Evolutionary conservation across 345 rosid species (phyloP), one percentile per base, ranked within the genome.

Genomic region (Bruguiera sexangula): DNA sequence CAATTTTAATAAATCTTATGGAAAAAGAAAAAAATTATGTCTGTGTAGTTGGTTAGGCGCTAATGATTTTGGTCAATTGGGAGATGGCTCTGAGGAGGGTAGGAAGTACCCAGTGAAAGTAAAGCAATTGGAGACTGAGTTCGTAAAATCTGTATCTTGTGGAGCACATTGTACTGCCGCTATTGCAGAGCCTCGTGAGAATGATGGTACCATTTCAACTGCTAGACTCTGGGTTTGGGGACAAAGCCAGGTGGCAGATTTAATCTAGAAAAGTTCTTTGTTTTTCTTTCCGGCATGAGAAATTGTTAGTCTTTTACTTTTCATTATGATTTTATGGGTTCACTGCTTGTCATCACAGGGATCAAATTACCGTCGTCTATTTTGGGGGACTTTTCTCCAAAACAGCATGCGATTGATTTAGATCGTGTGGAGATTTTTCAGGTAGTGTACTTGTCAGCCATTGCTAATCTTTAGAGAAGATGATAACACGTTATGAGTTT

Each of bases 211-310:
- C 64, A 73, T 83, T 60, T 85, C 94, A 53, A 74, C 63, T 1
- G 80, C 90, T 21, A 87, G 99, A 69, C 97, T 95, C 54, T 92
- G 99, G 97, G 89, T 95, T 83, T 95, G 99, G 98, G 99, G 99
- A 16, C 99, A 95, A 86, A 92, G 92, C 80, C 99, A 92, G 91
- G 99, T 90, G 22, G 27, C 60, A 22, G 24, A 51, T 51, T 8
- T 69, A 11, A 32, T 21, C 30, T 60, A 24, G 22, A 54, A 1
- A 29, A 65, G 39, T n/a, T 1, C 30, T 4, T 56, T 8, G 19
- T 34, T 46, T n/a, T 27, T 62, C 32, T 5, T 11, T 61, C 20
- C 22, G 2, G 8, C 8, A 16, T 5, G 53, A 36, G 52, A 21
- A n/a, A 31, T 3, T 19, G 20, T 15, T 8, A 37, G 39, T 19